Evolutionary conservation across 1,139 yeast genomes (phyloP), one percentile per base, ranked within the genome.

Genomic region (Geotrichum siamense): DNA sequence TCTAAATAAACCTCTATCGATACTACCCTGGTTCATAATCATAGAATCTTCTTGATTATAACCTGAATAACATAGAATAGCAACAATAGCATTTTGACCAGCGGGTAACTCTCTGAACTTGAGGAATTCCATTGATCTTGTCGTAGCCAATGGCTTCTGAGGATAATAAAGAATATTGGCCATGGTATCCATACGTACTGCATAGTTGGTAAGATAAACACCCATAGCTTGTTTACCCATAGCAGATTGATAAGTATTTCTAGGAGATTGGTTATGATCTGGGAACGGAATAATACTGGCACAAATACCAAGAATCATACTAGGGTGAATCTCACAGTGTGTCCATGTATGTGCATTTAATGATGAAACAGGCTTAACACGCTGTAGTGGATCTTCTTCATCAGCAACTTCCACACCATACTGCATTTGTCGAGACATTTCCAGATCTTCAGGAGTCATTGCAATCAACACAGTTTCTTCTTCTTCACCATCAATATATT

Each of bases 191-290:
- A 91, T 91, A 70, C 99, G 85, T 42, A 89, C 96, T 45, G 83
- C 77, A 63, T 91, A 93, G 61, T 91, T 91, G 3, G 98, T 91
- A 60, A 91, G 74, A 66, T 86, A 89, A n/a, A 93, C 98, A 62
- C 99, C 99, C 98, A 91, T 91, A 49, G 99, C 99, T 70, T 91
- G 99, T 68, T 91, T 91, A 78, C 98, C 98, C 98, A 91, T 91
- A 53, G 98, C 98, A 62, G 96, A 87, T 71, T 91, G 98, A 68
- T 91, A 91, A 5, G 98, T 91, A 65, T 91, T 91, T 79, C 98
- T 94, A 48, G 98, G 98, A 48, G 97, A 89, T 72, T 91, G 99
- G 66, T 91, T 91, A 68, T 91, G 99, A 69, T 91, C 98, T 13
- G 99, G 99, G 84, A 91, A 91, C 21, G 99, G 99, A 74, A 91